Evolutionary conservation across 2,329 filamentous ascomycete species (phyloP), one percentile per base, ranked within the genome.

Genomic region (Nigrograna mackinnonii): DNA sequence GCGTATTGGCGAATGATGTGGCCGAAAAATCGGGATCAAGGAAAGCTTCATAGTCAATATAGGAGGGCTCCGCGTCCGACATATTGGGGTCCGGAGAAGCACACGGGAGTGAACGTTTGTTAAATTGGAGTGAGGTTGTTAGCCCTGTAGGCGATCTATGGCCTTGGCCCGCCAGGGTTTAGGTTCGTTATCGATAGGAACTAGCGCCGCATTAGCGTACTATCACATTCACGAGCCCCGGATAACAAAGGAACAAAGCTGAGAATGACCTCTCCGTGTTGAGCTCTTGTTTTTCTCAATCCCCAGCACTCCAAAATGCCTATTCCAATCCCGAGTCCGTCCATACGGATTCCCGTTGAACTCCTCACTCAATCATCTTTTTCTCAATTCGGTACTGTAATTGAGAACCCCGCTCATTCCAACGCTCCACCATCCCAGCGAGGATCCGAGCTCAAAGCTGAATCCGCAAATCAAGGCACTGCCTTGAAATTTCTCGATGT

Each of bases 21-120:
- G 92, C 82, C 17, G 85, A 88, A 74, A 99, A 99, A 48, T 80
- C 76, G 9, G 91, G 88, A 36, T 86, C 82, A 52, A 96, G 82
- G 61, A 99, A 95, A 50, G 89, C 81, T 67, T 95, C 90, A 72
- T 96, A 95, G 79, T 97, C 91, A 64, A 99, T 91, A 72, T 99
- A 99, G 6, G 89, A 94, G 30, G 85, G 79, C 44, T 86, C 84
- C 33, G 62, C 62, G 18, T 72, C 67, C 30, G 63, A 56, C 65
- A 68, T 68, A 48, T 4, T 37, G 26, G 14, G 26, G 24, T n/a
- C n/a, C n/a, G 24, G 9, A n/a, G 24, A 28, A 28, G n/a, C 9
- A 28, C 9, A 28, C n/a, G n/a, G n/a, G n/a, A n/a, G n/a, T n/a
- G n/a, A n/a, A n/a, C n/a, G n/a, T n/a, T n/a, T n/a, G n/a, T n/a